Evolutionary conservation across 768 basidiomycete genomes (phyloP), one percentile per base, ranked within the genome.

Genomic region (Dioszegia aurantiaca): DNA sequence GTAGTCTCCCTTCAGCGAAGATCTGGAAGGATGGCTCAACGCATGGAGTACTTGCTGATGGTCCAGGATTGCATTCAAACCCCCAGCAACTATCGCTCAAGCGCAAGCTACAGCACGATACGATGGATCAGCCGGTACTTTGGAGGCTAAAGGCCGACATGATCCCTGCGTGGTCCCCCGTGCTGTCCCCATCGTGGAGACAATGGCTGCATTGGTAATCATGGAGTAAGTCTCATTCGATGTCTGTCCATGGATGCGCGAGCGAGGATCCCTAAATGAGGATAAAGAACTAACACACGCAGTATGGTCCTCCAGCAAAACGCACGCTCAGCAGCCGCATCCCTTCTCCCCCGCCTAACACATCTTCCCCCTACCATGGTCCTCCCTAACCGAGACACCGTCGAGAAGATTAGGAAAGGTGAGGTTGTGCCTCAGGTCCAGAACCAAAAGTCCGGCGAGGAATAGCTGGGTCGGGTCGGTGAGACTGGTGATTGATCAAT

Each of bases 161-260:
- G 94, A 97, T 73, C 92, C 94, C 17, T 97, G 94, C 74, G 94
- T 99, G 43, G 91, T 99, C 4, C 94, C 94, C 40, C 86, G 92
- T 45, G 92, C 92, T 19, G 90, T 97, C 9, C 92, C 95, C 41
- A 99, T 99, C 68, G 94, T 98, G 42, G 95, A 99, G 79, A 85
- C 90, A 0, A 99, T 99, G 95, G 91, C 94, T 0, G 86, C 87
- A 26, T 82, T 98, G 47, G 94, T 97, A 59, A 82, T 95, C 64
- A 90, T 99, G 87, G 95, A 99, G 79, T 65, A 40, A 56, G 77
- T 72, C 46, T 51, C 47, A 14, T 23, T 51, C 36, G n/a, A n/a
- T n/a, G n/a, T n/a, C n/a, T n/a, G n/a, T n/a, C n/a, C n/a, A n/a
- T n/a, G n/a, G n/a, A n/a, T 16, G 17, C 30, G 11, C 17, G 11